These are phyloP conservation scores for Psophocarpus tetragonolobus DNA, from an alignment of 306 rosid genomes.

Conservation along the genomic window DNA sequence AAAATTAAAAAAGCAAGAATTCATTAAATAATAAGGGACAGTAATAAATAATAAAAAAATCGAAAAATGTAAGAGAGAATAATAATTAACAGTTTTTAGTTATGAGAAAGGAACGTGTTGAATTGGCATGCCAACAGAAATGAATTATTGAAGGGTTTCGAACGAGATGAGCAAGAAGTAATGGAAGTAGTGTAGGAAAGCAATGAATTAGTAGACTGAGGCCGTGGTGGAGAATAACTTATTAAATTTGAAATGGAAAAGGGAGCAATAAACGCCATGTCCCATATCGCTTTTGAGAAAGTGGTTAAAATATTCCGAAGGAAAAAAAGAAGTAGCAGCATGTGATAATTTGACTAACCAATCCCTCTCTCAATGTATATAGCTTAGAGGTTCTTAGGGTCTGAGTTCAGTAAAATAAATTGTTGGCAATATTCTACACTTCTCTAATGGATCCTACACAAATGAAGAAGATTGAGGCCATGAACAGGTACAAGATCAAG, in stretches of 20 bases:
- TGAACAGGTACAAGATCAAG: constrained; percentile 48
- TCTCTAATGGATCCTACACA: constrained; percentile 48
- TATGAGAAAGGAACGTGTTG: constrained; percentile 9
- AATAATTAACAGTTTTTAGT: too few relatives aligned
- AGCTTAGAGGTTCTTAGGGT: constrained; percentile 23
- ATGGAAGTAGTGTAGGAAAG: background rate
- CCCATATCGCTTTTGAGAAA: constrained; percentile 44
- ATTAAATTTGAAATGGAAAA: constrained; percentile 33
- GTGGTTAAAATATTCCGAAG: constrained; percentile 22
- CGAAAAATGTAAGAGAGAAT: too few relatives aligned
- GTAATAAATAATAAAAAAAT: too few relatives aligned
- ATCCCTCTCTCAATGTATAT: constrained; percentile 37
- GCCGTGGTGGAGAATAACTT: background rate
- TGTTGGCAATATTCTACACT: constrained; percentile 4
- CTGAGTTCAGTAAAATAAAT: constrained; percentile 27
- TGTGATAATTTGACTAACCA: constrained; percentile 38
- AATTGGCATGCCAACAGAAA: background rate
- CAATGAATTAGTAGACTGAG: background rate
- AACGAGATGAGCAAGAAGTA: too few relatives aligned
- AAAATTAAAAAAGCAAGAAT: too few relatives aligned
- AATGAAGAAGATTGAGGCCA: constrained; percentile 50
- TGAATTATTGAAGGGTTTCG: background rate
- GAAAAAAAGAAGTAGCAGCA: constrained; percentile 40
- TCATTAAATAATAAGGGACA: too few relatives aligned
- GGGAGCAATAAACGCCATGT: constrained; percentile 45